Percentiles rank a stretch among this genome's conserved stretches.
Evolutionary conservation across 176 grass and related monocot species (phyloP).

Genomic region (Pontederia crassipes): DNA sequence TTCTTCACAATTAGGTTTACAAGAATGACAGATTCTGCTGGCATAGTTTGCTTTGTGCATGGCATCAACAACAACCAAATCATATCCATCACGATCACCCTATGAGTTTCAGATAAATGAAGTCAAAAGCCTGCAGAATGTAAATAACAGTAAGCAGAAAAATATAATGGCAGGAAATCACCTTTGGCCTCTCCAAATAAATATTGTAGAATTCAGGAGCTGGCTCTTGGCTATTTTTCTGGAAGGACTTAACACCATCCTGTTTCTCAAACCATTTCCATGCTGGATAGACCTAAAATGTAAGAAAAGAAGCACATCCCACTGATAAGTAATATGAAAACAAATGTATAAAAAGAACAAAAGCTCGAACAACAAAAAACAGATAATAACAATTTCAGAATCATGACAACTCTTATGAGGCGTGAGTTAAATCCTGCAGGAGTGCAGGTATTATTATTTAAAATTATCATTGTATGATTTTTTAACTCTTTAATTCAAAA

Average conservation of each 20-base stretch:
- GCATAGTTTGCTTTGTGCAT: slow-evolving; percentile 99
- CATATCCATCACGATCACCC: slow-evolving; percentile 94
- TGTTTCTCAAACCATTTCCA: slow-evolving; percentile 99
- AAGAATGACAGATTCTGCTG: slow-evolving; percentile 96
- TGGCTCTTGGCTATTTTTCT: slow-evolving; percentile 86
- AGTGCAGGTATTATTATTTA: neutral
- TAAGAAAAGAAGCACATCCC: slow-evolving; percentile 17
- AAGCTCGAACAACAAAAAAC: neutral
- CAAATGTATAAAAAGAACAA: neutral
- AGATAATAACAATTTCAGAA: too few relatives aligned
- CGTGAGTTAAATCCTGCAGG: neutral
- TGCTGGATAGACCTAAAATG: slow-evolving; percentile 86
- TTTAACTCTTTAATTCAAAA: too few relatives aligned
- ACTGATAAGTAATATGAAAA: neutral
- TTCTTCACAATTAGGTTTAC: slow-evolving; percentile 94
- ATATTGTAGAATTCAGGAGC: slow-evolving; percentile 99
- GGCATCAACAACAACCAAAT: slow-evolving; percentile 96
- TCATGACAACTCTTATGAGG: neutral
- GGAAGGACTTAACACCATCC: slow-evolving; percentile 90
- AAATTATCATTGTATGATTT: too few relatives aligned
- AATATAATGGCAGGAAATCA: slow-evolving; percentile 10
- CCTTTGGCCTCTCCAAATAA: slow-evolving; percentile 95
- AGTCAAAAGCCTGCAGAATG: slow-evolving; percentile 6
- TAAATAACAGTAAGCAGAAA: slow-evolving; percentile 5
- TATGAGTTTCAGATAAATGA: slow-evolving; percentile 39